These are phyloP conservation scores for Spiromastix sp. DNA, from an alignment of 2,329 filamentous ascomycete genomes.

Conservation along the genomic window DNA sequence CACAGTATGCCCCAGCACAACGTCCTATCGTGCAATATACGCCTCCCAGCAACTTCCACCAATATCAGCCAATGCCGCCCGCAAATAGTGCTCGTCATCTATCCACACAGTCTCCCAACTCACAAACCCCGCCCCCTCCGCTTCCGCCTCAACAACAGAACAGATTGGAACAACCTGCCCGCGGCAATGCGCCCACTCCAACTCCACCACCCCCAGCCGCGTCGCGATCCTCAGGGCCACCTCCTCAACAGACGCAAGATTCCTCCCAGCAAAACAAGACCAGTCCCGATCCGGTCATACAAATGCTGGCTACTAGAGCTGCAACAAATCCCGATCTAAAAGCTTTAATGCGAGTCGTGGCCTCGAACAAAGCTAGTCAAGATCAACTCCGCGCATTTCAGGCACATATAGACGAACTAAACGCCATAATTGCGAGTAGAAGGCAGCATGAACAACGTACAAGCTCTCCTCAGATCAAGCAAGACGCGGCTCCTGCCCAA, in stretches of 20 bases:
- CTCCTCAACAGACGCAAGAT: constrained; percentile 15
- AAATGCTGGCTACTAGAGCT: constrained; percentile 42
- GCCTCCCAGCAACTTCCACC: constrained; percentile 30
- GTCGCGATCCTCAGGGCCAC: constrained; percentile 6
- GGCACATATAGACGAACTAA: constrained; percentile 41
- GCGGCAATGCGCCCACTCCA: constrained; percentile 4
- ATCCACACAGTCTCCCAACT: constrained; percentile 16
- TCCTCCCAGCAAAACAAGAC: constrained; percentile 27
- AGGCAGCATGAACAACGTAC: constrained; percentile 28
- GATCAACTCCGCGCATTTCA: constrained; percentile 41
- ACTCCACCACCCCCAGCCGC: neutral
- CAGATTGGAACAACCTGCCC: constrained; percentile 2
- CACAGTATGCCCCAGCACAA: constrained; percentile 29
- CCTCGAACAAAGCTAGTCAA: constrained; percentile 38
- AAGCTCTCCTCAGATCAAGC: constrained; percentile 10
- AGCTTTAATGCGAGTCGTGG: constrained; percentile 41
- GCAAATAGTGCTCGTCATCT: constrained; percentile 15
- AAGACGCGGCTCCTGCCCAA: constrained; percentile 7
- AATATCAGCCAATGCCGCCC: constrained; percentile 30
- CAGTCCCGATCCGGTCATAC: constrained; percentile 41
- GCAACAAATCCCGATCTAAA: constrained; percentile 40
- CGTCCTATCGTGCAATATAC: constrained; percentile 35
- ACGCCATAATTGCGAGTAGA: constrained; percentile 37
- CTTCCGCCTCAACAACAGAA: neutral
- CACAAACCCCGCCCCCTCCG: constrained; percentile 7